A percentile compares a stretch with the other conserved stretches of the same genome.
Conservation (phyloP, 345 rosid genomes). For the Eucalyptus urophylla region DNA sequence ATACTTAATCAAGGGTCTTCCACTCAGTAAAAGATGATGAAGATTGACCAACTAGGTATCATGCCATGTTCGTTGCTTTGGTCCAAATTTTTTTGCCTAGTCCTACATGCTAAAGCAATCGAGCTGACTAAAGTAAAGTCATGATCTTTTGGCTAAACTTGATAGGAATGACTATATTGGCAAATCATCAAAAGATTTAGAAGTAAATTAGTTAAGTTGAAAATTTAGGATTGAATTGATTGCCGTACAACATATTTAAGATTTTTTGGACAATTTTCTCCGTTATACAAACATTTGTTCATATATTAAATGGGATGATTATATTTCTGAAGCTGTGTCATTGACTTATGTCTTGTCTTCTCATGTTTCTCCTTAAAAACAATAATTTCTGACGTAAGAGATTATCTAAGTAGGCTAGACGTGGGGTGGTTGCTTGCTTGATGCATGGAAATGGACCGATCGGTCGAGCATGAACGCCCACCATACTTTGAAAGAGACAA, state of each 20-base stretch:
- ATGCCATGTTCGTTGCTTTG: neutral
- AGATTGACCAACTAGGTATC: neutral
- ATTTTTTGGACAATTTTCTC: neutral
- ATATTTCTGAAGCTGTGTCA: neutral
- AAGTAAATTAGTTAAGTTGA: neutral
- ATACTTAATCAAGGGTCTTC: too few species aligned
- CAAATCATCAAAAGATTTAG: neutral
- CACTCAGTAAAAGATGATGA: neutral
- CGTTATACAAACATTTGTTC: neutral
- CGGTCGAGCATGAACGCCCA: neutral
- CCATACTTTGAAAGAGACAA: neutral
- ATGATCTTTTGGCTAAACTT: neutral
- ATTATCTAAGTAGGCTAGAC: neutral
- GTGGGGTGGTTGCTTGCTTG: neutral
- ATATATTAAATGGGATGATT: neutral
- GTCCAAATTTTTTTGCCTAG: neutral
- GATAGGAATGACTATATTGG: neutral
- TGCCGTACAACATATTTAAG: fast-evolving
- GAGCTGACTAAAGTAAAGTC: neutral
- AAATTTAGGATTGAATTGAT: neutral
- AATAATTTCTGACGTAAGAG: neutral
- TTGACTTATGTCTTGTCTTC: neutral
- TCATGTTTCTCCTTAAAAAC: neutral
- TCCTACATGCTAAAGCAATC: neutral
- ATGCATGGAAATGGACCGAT: neutral